Conservation (phyloP, 441 rosid genomes). For the Syzygium malaccense region DNA sequence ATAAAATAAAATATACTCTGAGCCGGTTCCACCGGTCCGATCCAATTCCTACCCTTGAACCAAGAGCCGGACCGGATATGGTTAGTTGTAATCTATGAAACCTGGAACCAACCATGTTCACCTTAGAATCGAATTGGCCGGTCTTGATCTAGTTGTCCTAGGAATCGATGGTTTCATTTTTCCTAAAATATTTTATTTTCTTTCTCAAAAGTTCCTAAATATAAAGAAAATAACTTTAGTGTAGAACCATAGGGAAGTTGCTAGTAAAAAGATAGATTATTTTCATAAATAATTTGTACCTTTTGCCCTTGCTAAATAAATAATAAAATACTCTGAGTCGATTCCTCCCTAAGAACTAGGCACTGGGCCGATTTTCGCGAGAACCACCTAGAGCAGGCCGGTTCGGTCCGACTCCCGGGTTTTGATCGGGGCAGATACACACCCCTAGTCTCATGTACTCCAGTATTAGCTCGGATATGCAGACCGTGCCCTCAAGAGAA, state of each 20-base stretch:
- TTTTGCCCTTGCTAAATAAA: not conserved
- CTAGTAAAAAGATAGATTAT: not conserved
- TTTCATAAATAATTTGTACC: not conserved
- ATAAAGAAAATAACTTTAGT: not conserved
- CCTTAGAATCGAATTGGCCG: accelerated
- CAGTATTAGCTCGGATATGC: too few species aligned
- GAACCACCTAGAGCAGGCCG: accelerated
- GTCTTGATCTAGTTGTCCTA: accelerated
- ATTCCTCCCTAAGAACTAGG: not conserved
- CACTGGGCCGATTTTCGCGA: accelerated
- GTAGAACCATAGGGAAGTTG: not conserved
- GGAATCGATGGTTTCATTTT: not conserved
- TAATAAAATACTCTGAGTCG: not conserved
- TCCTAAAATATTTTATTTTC: not conserved
- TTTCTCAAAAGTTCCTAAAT: not conserved
- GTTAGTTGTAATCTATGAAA: accelerated
- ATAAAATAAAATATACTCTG: too few species aligned
- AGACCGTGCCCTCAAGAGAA: not conserved
- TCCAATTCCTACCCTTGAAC: not conserved
- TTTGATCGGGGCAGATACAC: not conserved
- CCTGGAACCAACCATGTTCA: accelerated
- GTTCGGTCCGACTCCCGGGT: accelerated
- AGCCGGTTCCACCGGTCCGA: too few species aligned
- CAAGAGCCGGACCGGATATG: not conserved
- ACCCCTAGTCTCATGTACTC: not conserved